Conservation (phyloP, 176 grass and related monocot genomes). For the Bothriochloa decipiens region DNA sequence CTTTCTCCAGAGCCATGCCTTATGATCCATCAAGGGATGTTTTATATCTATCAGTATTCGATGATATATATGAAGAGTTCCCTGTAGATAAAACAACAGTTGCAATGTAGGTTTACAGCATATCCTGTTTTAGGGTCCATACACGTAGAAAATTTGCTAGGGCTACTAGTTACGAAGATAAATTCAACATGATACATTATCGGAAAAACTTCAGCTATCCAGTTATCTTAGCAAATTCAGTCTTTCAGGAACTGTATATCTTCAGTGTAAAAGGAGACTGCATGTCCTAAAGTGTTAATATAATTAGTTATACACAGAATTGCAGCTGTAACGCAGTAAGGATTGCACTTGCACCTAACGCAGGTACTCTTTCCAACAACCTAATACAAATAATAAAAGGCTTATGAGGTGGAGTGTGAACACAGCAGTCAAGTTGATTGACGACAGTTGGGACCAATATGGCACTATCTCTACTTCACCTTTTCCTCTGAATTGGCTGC, state of each 20-base stretch:
- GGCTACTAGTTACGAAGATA: background rate
- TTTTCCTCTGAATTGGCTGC: slow-evolving; percentile 13
- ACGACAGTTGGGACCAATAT: background rate
- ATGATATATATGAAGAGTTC: background rate
- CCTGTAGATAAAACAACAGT: slow-evolving; percentile 2
- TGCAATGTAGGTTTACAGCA: background rate
- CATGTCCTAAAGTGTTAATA: slow-evolving; percentile 15
- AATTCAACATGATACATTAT: slow-evolving; percentile 9
- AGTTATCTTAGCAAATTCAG: background rate
- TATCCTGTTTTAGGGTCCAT: background rate
- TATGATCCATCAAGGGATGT: slow-evolving; percentile 66
- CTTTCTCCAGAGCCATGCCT: slow-evolving; percentile 95
- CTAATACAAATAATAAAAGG: background rate
- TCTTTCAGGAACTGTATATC: background rate
- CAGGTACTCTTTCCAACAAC: slow-evolving; percentile 21
- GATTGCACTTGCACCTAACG: slow-evolving; percentile 33
- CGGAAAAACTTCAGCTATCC: background rate
- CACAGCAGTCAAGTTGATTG: background rate
- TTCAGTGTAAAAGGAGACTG: background rate
- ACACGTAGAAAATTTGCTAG: background rate
- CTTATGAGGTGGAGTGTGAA: slow-evolving; percentile 3
- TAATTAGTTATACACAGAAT: background rate
- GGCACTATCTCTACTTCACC: background rate
- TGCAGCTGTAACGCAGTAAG: slow-evolving; percentile 26
- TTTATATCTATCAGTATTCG: slow-evolving; percentile 17